Evolutionary conservation across 2,329 filamentous ascomycete genomes (phyloP), one percentile per base, ranked within the genome.

Genomic region (Chaetomium sp.): DNA sequence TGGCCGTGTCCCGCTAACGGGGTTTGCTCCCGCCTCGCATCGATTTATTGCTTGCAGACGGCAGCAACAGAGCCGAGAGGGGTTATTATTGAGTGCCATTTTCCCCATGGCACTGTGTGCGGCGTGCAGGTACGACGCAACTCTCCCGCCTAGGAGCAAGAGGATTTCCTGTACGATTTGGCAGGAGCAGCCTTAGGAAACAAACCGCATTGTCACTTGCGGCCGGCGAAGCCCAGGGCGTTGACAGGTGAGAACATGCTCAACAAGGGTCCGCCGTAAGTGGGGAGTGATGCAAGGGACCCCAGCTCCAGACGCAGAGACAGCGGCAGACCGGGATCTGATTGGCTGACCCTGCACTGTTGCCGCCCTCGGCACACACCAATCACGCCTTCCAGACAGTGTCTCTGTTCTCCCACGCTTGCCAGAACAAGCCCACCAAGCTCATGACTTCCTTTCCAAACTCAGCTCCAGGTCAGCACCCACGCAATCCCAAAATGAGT

Each of bases 331-430:
- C 63, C 63, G 64, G 41, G 46, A 48, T 53, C 54, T 68, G 56
- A 73, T 74, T 73, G 71, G 72, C 56, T 58, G 34, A 44, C 51
- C 49, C 43, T 54, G 43, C 52, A 58, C 63, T 70, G 65, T 74
- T 75, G 67, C 73, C 73, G 73, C 73, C 72, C 67, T 68, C 64
- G 56, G 61, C 57, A 58, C 54, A 41, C 45, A 49, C 65, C 64
- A 68, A 66, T 68, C 66, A 68, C 66, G 49, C 58, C 14, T 42
- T 14, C 40, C 58, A 49, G 56, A 57, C 54, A 53, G 53, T 46
- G 6, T n/a, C 11, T 42, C 11, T 11, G 14, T 14, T 40, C 40
- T 42, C 14, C 11, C 6, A 42, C 40, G 8, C 8, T 8, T 38
- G 37, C 19, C 6, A 37, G 19, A 42, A 14, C 33, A 45, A 42